Conservation (phyloP, 1,284 basidiomycete genomes). For the Porodaedalea pini region DNA sequence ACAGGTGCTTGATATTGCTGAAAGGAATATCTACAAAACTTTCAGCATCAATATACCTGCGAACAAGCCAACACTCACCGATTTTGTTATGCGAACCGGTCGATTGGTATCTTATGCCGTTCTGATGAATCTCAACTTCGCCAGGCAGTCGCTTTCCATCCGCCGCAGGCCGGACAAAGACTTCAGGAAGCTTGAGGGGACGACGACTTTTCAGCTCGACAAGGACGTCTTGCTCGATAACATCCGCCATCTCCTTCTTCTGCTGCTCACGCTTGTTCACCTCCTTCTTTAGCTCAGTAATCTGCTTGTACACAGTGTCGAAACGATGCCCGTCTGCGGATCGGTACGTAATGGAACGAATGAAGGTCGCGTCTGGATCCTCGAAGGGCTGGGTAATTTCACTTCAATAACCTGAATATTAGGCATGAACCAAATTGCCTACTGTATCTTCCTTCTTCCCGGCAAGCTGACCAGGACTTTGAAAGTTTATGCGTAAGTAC, state of each 20-base stretch:
- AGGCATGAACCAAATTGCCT: constrained; percentile 24
- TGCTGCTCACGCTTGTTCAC: constrained; percentile 97
- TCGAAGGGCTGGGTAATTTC: constrained; percentile 76
- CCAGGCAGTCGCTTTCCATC: constrained; percentile 93
- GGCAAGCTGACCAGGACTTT: constrained; percentile 95
- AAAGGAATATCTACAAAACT: constrained; percentile 78
- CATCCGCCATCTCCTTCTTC: constrained; percentile 97
- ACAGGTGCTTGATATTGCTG: constrained; percentile 97
- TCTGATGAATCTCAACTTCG: constrained; percentile 96
- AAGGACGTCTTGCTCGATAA: constrained; percentile 91
- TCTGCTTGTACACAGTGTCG: constrained; percentile 85
- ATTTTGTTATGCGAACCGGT: constrained; percentile 82
- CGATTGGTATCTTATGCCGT: constrained; percentile 92
- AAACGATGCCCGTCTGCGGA: constrained; percentile 89
- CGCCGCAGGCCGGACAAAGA: constrained; percentile 89
- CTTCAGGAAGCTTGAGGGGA: constrained; percentile 83
- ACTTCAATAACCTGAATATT: background rate
- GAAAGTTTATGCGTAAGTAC: constrained; percentile 96
- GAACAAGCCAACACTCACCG: constrained; percentile 46
- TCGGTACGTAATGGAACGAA: constrained; percentile 93
- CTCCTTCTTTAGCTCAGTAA: constrained; percentile 94
- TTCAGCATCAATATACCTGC: constrained; percentile 13
- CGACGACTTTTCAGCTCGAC: constrained; percentile 84
- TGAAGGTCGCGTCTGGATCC: constrained; percentile 94
- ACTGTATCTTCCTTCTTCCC: constrained; percentile 99